phyloP scores from a whole-genome alignment of 148 eudicot genomes.

The Fagopyrum homotropicum region DNA sequence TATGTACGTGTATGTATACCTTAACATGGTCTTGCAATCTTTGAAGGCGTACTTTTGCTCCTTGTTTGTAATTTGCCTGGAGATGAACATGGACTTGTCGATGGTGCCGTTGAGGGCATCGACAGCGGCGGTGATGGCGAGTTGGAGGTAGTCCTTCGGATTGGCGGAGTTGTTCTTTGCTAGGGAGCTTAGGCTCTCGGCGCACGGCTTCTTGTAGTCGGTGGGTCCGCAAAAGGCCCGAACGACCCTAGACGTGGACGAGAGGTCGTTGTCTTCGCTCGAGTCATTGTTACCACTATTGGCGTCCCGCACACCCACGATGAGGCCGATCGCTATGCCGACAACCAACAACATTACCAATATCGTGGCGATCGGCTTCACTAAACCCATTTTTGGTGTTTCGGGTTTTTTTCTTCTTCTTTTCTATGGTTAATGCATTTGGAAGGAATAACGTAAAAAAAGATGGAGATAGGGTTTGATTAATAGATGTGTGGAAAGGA shows the following conservation, averaged over 20 bases:
- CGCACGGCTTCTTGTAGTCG: constrained; percentile 42
- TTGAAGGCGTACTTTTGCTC: constrained; percentile 31
- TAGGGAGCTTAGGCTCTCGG: constrained; percentile 25
- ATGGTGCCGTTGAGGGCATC: constrained; percentile 26
- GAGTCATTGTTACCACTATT: neutral
- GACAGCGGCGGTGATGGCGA: constrained; percentile 27
- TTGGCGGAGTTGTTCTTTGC: constrained; percentile 40
- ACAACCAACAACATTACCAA: constrained; percentile 32
- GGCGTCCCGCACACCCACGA: constrained; percentile 17
- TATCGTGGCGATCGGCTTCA: constrained; percentile 28
- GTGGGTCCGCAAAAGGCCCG: constrained; percentile 46
- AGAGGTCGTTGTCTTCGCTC: constrained; percentile 6
- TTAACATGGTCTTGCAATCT: constrained; percentile 57
- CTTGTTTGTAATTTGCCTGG: constrained; percentile 17
- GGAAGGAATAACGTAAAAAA: neutral
- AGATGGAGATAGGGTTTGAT: neutral
- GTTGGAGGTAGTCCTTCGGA: constrained; percentile 35
- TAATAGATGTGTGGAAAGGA: neutral
- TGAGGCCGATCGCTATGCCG: constrained; percentile 34
- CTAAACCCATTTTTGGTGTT: constrained; percentile 3
- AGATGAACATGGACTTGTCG: constrained; percentile 16
- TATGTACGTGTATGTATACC: constrained; percentile 20
- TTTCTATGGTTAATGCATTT: neutral
- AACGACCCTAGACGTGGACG: constrained; percentile 30
- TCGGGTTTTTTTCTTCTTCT: neutral